Percentiles rank a stretch among this genome's conserved stretches.
Conservation (phyloP, 306 rosid genomes). For the Quercus engelmannii region DNA sequence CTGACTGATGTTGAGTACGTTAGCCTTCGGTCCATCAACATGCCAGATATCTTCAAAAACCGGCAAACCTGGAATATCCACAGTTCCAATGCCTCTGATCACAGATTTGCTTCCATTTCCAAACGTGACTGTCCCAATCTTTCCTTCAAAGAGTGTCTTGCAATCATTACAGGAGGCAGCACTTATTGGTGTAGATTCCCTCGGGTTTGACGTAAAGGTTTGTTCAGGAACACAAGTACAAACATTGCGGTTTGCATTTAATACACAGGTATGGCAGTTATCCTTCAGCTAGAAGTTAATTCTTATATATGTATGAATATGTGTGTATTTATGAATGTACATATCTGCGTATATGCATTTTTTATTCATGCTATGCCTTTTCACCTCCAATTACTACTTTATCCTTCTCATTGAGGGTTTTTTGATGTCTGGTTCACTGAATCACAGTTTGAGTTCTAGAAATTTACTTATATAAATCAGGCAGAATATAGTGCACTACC, state of each 20-base stretch:
- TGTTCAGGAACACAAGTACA: conserved; percentile 93
- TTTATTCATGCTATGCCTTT: neutral
- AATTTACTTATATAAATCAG: neutral
- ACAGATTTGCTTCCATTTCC: no score
- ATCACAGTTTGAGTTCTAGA: neutral
- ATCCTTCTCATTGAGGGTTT: neutral
- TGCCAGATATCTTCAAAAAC: no score
- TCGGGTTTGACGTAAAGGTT: conserved; percentile 85
- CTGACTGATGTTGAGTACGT: no score
- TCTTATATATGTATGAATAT: neutral
- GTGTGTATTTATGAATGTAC: neutral
- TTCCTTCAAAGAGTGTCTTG: no score
- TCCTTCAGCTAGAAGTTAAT: conserved; percentile 3
- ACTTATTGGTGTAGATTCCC: conserved; percentile 70
- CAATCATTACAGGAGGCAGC: conserved; percentile 72
- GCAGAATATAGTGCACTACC: neutral
- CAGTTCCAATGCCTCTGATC: no score
- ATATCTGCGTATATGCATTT: neutral
- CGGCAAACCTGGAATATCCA: no score
- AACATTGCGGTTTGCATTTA: conserved; percentile 73
- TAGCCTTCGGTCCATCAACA: no score
- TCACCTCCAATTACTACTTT: neutral
- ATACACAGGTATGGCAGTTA: conserved; percentile 54
- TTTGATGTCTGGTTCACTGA: neutral
- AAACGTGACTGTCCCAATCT: no score